Percentiles rank a stretch among this genome's conserved stretches.
Evolutionary conservation across 2,329 filamentous ascomycete genomes (phyloP).

Genomic region (Leptographium wingfieldii): DNA sequence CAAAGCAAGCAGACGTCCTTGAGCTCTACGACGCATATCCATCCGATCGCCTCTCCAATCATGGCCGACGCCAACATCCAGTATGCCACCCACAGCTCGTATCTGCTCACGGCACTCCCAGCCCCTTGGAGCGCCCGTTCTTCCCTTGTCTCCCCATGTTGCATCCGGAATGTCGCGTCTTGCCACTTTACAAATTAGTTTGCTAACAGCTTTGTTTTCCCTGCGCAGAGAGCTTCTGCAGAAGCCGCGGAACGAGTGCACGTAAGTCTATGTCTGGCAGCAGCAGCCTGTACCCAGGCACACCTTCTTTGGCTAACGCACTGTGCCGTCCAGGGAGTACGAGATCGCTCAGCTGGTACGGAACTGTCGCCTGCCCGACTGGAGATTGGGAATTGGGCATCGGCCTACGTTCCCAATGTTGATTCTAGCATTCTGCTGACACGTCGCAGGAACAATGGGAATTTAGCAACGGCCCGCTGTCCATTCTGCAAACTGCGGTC

Average conservation of each 20-base stretch:
- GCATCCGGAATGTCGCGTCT: neutral
- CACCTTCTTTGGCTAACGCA: neutral
- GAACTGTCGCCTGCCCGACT: neutral
- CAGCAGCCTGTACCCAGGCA: too few relatives aligned
- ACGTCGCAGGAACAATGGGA: slow-evolving; percentile 33
- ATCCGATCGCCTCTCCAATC: neutral
- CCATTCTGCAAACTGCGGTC: slow-evolving; percentile 92
- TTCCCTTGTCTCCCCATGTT: neutral
- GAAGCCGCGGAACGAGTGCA: slow-evolving; percentile 14
- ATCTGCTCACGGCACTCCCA: neutral
- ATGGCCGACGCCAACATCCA: slow-evolving; percentile 14
- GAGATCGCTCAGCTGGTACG: slow-evolving; percentile 59
- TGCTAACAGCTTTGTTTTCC: neutral
- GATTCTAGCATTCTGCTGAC: neutral
- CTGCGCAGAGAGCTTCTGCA: slow-evolving; percentile 11
- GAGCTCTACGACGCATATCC: neutral
- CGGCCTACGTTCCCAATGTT: neutral
- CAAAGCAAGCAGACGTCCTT: too few relatives aligned
- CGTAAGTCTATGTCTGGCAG: slow-evolving; percentile 3
- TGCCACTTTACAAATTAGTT: neutral
- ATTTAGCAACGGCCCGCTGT: slow-evolving; percentile 47
- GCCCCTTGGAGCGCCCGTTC: neutral
- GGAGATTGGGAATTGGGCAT: neutral
- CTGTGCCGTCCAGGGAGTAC: slow-evolving; percentile 53
- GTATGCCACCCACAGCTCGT: slow-evolving; percentile 1